Percentiles rank a stretch among this genome's conserved stretches.
These are phyloP conservation scores for Chrysoporthe deuterocubensis DNA, from an alignment of 2,329 filamentous ascomycete species.

Conservation along the genomic window DNA sequence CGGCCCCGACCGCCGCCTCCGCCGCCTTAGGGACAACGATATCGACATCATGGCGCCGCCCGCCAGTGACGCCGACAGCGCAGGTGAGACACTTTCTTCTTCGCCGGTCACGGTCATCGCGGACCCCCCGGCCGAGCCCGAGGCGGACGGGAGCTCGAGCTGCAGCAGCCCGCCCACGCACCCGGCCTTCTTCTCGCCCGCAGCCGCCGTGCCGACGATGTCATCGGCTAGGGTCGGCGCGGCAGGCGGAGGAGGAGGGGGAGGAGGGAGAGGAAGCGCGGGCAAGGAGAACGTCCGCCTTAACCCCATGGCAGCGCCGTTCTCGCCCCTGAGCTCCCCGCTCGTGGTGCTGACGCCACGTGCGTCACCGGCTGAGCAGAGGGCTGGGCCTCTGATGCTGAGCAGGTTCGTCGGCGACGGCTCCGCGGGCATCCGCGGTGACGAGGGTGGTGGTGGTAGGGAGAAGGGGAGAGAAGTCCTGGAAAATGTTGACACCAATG, in stretches of 20 bases:
- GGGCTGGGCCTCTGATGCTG: slow-evolving; percentile 19
- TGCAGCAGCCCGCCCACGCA: slow-evolving; percentile 25
- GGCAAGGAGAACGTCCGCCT: slow-evolving; percentile 26
- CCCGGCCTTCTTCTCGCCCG: slow-evolving; percentile 20
- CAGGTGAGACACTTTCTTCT: slow-evolving; percentile 24
- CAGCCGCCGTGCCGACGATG: neutral
- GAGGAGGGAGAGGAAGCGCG: neutral
- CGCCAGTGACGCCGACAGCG: slow-evolving; percentile 15
- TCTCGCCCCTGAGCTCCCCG: slow-evolving; percentile 17
- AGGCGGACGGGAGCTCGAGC: slow-evolving; percentile 18
- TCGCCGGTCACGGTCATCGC: neutral
- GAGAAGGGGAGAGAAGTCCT: neutral
- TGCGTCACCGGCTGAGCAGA: slow-evolving; percentile 2
- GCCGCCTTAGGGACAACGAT: neutral
- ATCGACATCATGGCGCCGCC: slow-evolving; percentile 10
- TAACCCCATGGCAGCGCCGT: slow-evolving; percentile 24
- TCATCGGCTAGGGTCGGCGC: neutral
- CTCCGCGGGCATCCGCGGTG: neutral
- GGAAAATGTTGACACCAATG: slow-evolving; percentile 27
- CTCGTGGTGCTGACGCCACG: slow-evolving; percentile 5
- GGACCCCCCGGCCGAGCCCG: slow-evolving; percentile 6
- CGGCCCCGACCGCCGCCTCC: slow-evolving; percentile 1
- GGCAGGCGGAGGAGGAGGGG: neutral
- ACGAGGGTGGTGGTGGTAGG: neutral
- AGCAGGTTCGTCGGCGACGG: slow-evolving; percentile 22